These are phyloP conservation scores for Eimeria acervulina DNA, from an alignment of 169 alveolate species.

Conservation along the genomic window DNA sequence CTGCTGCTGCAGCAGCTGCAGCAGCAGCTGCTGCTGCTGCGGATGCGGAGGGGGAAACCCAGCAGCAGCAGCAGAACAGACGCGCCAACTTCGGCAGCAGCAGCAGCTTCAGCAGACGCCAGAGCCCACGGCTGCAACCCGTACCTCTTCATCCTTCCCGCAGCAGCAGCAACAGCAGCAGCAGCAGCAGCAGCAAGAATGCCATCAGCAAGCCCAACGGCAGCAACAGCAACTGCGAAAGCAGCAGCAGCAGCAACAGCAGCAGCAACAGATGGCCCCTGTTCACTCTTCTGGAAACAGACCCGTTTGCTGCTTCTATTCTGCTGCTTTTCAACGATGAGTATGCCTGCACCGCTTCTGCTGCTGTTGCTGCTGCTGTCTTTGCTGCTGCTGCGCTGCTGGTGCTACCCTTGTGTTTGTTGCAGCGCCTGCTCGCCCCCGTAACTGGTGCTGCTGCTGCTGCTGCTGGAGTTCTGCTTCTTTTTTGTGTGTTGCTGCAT, in stretches of 20 bases:
- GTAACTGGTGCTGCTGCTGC: conserved; percentile 24
- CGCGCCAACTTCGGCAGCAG: background rate
- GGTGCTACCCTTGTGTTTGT: background rate
- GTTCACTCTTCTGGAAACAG: conserved; percentile 32
- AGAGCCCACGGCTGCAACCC: conserved; percentile 7
- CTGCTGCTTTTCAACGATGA: conserved; percentile 60
- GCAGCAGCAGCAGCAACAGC: background rate
- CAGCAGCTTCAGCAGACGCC: conserved; percentile 10
- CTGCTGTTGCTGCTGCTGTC: conserved; percentile 33
- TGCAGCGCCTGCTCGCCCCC: too few relatives aligned
- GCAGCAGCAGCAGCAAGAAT: conserved; percentile 11
- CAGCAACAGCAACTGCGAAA: conserved; percentile 9
- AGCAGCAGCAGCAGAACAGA: background rate
- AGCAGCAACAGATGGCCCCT: too few relatives aligned
- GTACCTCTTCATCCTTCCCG: background rate
- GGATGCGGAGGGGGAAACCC: background rate
- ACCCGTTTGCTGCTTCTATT: conserved; percentile 34
- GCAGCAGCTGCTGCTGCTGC: conserved; percentile 12
- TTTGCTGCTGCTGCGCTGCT: conserved; percentile 36
- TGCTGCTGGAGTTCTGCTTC: too few relatives aligned
- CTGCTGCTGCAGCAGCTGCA: conserved; percentile 49
- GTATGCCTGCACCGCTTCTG: background rate
- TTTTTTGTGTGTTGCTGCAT: background rate
- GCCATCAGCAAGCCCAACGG: background rate
- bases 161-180: conserved; percentile 34